Conservation (phyloP, 768 basidiomycete genomes). For the Kwoniella dejecticola region DNA sequence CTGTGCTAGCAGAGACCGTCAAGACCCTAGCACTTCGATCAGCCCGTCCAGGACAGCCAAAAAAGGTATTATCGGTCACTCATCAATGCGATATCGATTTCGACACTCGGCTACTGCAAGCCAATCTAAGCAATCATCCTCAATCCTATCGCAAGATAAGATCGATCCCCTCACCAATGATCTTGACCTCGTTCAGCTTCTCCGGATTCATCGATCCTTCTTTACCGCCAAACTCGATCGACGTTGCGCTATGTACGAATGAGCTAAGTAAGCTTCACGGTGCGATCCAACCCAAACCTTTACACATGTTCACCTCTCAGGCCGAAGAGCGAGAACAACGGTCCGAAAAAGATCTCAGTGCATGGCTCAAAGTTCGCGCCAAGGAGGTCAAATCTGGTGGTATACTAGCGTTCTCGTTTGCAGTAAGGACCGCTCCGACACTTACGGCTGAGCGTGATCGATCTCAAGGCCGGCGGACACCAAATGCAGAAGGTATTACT, state of each 20-base stretch:
- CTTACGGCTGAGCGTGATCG: neutral
- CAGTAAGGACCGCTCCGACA: constrained; percentile 14
- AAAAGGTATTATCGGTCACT: constrained; percentile 19
- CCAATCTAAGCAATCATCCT: constrained; percentile 6
- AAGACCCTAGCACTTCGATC: constrained; percentile 1
- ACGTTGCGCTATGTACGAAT: constrained; percentile 25
- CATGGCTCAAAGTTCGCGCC: constrained; percentile 29
- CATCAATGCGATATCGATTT: constrained; percentile 29
- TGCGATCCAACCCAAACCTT: neutral
- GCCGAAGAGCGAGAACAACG: constrained; percentile 24
- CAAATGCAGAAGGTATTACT: neutral
- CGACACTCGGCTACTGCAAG: constrained; percentile 27
- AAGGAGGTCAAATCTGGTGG: constrained; percentile 31
- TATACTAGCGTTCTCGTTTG: constrained; percentile 21
- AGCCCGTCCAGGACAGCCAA: neutral
- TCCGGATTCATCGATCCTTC: constrained; percentile 23
- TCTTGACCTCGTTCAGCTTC: constrained; percentile 30
- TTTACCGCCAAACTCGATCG: constrained; percentile 24
- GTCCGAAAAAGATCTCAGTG: constrained; percentile 26
- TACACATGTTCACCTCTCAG: constrained; percentile 7
- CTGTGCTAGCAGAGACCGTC: constrained; percentile 18
- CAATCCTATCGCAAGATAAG: constrained; percentile 26
- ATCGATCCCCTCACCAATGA: constrained; percentile 3
- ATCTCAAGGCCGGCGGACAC: neutral
- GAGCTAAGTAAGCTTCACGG: constrained; percentile 27